Base-by-base conservation (phyloP, 371 early-diverging fungal species). In the Apophysomyces elegans region DNA sequence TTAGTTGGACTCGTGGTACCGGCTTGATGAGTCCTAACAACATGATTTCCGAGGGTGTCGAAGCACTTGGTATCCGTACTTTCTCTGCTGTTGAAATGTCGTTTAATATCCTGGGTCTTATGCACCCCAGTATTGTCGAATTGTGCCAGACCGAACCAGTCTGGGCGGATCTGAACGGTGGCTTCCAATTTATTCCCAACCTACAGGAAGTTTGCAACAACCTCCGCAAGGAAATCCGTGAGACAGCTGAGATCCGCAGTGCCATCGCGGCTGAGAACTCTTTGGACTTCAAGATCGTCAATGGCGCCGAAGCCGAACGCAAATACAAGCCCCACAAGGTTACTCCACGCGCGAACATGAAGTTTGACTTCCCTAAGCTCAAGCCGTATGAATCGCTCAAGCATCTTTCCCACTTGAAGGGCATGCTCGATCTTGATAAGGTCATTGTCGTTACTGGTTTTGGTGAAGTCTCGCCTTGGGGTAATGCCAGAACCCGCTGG, bases 401-500 rank as follows among this genome's bases (percentile, higher is more conserved):
- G 78, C 89, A 88, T 45, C 77, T 94, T 61, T 82, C 83, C 63
- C 82, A 95, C 67, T 81, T 97, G 59, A 88, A 91, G 71, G 96
- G 95, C 61, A 88, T 94, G 90, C 77, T 97, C 18, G 95, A 96
- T 75, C 83, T 97, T 61, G 96, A 96, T 63, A 90, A 95, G 81
- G 93, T 95, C 7, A 90, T 97, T 36, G 98, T 97, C 50, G 90
- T 96, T 57, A 94, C 96, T 63, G 98, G 98, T 65, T 96, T 94
- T 67, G 92, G 93, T 75, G 97, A 97, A 78, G 96, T 97, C 12
- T 94, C 96, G 5, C 98, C 98, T 18, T 96, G 89, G 84, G 98
- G 98, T 74, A 93, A 92, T 68, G 87, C 93, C 43, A 88, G 96
- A 72, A 96, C 96, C 61, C 93, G 98, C 62, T 98, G 98, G 98